These are phyloP conservation scores for Quercus robur DNA, from an alignment of 306 rosid species.

Conservation along the genomic window DNA sequence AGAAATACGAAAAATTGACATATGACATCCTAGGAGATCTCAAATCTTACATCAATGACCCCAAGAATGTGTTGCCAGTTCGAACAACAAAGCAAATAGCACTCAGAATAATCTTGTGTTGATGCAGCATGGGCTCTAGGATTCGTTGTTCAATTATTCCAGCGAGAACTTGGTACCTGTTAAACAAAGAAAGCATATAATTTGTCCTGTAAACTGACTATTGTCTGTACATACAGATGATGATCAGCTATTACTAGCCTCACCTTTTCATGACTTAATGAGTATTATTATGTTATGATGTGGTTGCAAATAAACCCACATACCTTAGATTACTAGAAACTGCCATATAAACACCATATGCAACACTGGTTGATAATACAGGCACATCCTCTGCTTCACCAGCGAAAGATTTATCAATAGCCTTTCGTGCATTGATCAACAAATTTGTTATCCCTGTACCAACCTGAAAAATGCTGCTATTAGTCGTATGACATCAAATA, in stretches of 20 bases:
- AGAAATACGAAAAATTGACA: neutral
- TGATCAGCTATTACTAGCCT: neutral
- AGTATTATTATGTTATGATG: neutral
- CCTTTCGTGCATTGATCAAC: constrained; percentile 70
- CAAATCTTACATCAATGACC: constrained; percentile 42
- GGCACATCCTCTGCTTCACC: constrained; percentile 87
- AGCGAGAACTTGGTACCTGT: constrained; percentile 52
- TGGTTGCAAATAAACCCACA: neutral
- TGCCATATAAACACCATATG: constrained; percentile 92
- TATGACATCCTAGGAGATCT: neutral
- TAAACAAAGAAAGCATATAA: neutral
- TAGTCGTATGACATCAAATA: neutral
- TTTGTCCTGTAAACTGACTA: neutral
- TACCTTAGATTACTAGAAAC: constrained; percentile 97
- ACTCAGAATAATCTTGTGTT: constrained; percentile 39
- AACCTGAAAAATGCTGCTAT: constrained; percentile 42
- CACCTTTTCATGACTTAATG: neutral
- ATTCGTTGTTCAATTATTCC: constrained; percentile 50
- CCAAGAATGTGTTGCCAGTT: constrained; percentile 59
- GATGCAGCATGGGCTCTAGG: constrained; percentile 49
- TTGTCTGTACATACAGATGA: neutral
- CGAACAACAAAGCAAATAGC: constrained; percentile 46
- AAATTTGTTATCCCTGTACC: constrained; percentile 88
- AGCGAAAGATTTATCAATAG: constrained; percentile 57
- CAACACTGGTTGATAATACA: constrained; percentile 75